Conservation (phyloP, 495 filamentous ascomycete species). For the Penicillium flavigenum region DNA sequence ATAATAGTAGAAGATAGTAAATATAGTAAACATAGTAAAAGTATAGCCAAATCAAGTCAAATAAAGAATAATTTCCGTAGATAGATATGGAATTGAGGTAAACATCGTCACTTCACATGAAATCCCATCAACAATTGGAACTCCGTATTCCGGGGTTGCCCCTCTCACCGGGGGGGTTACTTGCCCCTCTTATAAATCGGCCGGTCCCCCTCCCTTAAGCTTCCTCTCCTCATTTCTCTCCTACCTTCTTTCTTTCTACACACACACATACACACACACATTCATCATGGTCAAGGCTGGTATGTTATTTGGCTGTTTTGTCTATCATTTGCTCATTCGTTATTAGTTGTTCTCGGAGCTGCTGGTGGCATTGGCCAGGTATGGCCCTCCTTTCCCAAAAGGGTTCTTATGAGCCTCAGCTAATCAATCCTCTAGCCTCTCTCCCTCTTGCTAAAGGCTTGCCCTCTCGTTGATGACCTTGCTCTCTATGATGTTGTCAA, state of each 20-base stretch:
- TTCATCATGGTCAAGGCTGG: conserved; percentile 87
- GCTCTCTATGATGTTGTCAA: conserved; percentile 99
- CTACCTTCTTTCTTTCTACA: conserved; percentile 11
- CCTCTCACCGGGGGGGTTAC: conserved; percentile 15
- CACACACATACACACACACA: conserved; percentile 8
- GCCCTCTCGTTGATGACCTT: conserved; percentile 82
- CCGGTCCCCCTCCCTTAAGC: conserved; percentile 21
- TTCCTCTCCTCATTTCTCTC: conserved; percentile 14
- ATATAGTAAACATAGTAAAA: not conserved
- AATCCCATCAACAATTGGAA: not conserved
- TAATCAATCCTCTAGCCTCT: conserved; percentile 64
- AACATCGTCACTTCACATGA: conserved; percentile 8
- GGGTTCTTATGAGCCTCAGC: not conserved
- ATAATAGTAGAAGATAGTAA: not conserved
- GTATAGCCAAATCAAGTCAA: not conserved
- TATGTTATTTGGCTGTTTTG: conserved; percentile 37
- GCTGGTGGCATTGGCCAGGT: conserved; percentile 99
- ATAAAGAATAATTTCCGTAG: no score
- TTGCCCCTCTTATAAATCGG: conserved; percentile 20
- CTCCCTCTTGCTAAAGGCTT: conserved; percentile 90
- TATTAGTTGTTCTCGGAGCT: conserved; percentile 85
- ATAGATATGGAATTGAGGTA: no score
- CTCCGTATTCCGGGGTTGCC: conserved; percentile 28
- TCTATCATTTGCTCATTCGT: not conserved
- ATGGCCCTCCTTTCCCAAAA: conserved; percentile 11